Percentiles rank a stretch among this genome's conserved stretches.
phyloP scores from a whole-genome alignment of 2,329 filamentous ascomycete species.

The Penicillium sp. region DNA sequence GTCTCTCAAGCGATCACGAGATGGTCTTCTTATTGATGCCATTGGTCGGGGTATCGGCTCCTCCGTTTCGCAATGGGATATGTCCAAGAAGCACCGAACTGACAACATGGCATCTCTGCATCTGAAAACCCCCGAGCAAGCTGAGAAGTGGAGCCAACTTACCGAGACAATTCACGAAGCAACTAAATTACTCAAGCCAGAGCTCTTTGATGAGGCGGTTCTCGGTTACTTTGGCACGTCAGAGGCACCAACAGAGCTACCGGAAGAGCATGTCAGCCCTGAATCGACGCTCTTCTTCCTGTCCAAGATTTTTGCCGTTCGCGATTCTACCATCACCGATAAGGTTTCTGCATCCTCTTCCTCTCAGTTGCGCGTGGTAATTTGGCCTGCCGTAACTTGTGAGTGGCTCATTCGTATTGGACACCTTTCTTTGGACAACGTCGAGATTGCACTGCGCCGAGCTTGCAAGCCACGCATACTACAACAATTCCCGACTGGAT shows the following conservation, averaged over 20 bases:
- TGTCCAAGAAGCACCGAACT: constrained; percentile 36
- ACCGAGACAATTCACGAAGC: constrained; percentile 36
- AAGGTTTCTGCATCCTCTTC: constrained; percentile 31
- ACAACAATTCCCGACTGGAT: constrained; percentile 43
- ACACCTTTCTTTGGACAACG: constrained; percentile 43
- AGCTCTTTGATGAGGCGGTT: constrained; percentile 42
- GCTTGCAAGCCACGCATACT: constrained; percentile 40
- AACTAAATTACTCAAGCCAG: constrained; percentile 32
- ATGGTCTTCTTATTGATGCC: constrained; percentile 48
- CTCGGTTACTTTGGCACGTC: constrained; percentile 33
- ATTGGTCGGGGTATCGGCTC: constrained; percentile 48
- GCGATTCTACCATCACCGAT: constrained; percentile 27
- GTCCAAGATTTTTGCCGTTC: constrained; percentile 43
- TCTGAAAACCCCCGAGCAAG: constrained; percentile 37
- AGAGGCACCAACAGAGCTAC: constrained; percentile 29
- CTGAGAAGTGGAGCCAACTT: constrained; percentile 41
- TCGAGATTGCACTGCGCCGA: constrained; percentile 46
- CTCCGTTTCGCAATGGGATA: constrained; percentile 35
- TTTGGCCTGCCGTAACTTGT: constrained; percentile 46
- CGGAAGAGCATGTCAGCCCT: constrained; percentile 38
- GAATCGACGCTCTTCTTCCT: constrained; percentile 45
- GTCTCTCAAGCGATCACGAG: constrained; percentile 45
- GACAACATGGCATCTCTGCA: constrained; percentile 38
- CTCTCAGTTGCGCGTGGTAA: constrained; percentile 35
- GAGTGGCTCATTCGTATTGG: constrained; percentile 48